Evolutionary conservation across 2,329 filamentous ascomycete species (phyloP), one percentile per base, ranked within the genome.

Genomic region (Penicillium palitans): DNA sequence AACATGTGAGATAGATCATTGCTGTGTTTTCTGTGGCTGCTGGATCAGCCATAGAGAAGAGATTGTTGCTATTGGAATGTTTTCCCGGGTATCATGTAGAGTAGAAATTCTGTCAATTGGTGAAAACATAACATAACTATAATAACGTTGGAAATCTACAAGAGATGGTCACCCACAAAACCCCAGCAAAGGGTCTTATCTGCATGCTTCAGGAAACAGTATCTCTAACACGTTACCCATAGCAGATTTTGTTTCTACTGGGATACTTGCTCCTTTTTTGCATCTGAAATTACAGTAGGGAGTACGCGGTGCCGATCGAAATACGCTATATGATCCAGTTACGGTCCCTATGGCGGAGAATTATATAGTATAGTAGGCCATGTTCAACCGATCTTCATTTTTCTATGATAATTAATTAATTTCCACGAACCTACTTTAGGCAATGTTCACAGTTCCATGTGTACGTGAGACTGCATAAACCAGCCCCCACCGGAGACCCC

Each of bases 21-120:
- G 8, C 52, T 59, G 39, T 52, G 31, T 46, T 33, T 54, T 58
- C 19, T 53, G 54, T 60, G 41, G 44, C 64, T 66, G 67, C 63
- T 61, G 65, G 66, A 61, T 64, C 62, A 53, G 64, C 60, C 55
- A 46, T 41, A 58, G 37, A 48, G 37, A 56, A 61, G 33, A 27
- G n/a, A 15, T 17, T n/a, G 19, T 41, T 41, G 35, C 21, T 42
- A 9, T 31, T 31, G 15, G 13, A 42, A 8, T 13, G 2, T 25
- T 29, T 21, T 21, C 27, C 17, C 4, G 8, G 12, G 12, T 15
- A 5, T 5, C 3, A 15, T 33, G 5, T 33, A 40, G 25, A 33
- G 35, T 17, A 50, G 27, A 27, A 13, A 19, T 6, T 4, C 10
- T 6, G 21, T 19, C 8, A 21, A 31, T 15, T 1, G 9, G 27